Evolutionary conservation across 2,329 filamentous ascomycete genomes (phyloP).

Genomic region (Aspergillus fumigatus): DNA sequence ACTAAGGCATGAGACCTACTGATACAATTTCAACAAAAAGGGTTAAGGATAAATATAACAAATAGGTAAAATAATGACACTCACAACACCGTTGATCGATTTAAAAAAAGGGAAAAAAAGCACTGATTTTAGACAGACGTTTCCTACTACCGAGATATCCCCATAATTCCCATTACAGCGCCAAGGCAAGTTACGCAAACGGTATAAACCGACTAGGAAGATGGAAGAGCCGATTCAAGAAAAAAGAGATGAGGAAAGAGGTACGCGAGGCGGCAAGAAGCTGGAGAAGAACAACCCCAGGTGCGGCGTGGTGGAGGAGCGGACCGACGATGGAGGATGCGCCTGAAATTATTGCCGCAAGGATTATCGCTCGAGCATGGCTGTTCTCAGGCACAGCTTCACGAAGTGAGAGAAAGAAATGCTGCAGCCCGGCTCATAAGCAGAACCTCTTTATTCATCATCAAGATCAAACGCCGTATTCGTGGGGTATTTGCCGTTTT

Average conservation of each 20-base stretch:
- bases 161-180: slow-evolving; percentile 40
- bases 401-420: slow-evolving; percentile 6
- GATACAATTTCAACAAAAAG: not conserved
- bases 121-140: slow-evolving; percentile 10
- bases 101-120: slow-evolving; percentile 34
- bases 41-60: not conserved
- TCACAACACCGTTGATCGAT: not conserved
- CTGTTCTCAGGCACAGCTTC: not conserved
- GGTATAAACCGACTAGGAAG: slow-evolving; percentile 13
- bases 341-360: slow-evolving; percentile 1
- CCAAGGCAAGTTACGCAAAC: slow-evolving; percentile 29
- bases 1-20: not conserved
- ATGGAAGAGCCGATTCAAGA: slow-evolving; percentile 12
- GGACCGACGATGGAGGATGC: not conserved
- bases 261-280: slow-evolving; percentile 6
- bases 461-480: slow-evolving; percentile 22
- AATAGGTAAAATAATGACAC: not conserved
- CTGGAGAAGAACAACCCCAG: slow-evolving; percentile 19
- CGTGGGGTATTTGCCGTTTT: slow-evolving; percentile 18
- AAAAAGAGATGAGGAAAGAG: slow-evolving; percentile 9
- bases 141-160: slow-evolving; percentile 33
- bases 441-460: slow-evolving; percentile 18
- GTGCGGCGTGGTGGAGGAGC: slow-evolving; percentile 23
- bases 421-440: slow-evolving; percentile 11
- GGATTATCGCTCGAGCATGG: not conserved